phyloP scores from a whole-genome alignment of 805 yeast genomes.

The Starmera amethionina region DNA sequence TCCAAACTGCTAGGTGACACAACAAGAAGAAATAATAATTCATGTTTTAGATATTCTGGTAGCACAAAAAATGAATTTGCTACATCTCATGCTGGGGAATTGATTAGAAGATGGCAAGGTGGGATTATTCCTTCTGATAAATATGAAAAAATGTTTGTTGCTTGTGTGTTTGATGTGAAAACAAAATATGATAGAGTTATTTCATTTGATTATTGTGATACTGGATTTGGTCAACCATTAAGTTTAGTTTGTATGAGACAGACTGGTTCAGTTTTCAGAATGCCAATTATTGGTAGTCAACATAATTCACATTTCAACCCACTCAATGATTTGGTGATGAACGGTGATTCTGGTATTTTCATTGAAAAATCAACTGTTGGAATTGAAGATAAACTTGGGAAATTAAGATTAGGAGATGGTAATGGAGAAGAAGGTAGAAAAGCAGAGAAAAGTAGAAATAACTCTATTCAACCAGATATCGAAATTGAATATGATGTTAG shows the following conservation, averaged over 20 bases:
- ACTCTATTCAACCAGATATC: background rate
- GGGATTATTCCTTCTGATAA: conserved; percentile 41
- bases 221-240: conserved; percentile 14
- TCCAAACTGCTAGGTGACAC: conserved; percentile 53
- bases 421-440: too few species aligned
- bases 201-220: conserved; percentile 59
- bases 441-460: background rate
- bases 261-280: conserved; percentile 77
- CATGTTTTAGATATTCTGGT: conserved; percentile 64
- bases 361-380: conserved; percentile 17
- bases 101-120: conserved; percentile 72
- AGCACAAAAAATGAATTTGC: conserved; percentile 63
- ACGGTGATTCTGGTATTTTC: conserved; percentile 48
- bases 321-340: conserved; percentile 50
- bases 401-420: too few species aligned
- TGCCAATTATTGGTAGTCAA: conserved; percentile 63
- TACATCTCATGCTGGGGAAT: conserved; percentile 68
- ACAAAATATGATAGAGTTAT: conserved; percentile 76
- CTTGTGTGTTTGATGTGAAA: conserved; percentile 63
- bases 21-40: conserved; percentile 45
- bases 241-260: conserved; percentile 82
- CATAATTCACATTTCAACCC: conserved; percentile 58
- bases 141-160: conserved; percentile 58
- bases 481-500: background rate
- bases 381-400: background rate